Evolutionary conservation across 106 monocot genomes (phyloP).

Genomic region (Dioscorea alata): DNA sequence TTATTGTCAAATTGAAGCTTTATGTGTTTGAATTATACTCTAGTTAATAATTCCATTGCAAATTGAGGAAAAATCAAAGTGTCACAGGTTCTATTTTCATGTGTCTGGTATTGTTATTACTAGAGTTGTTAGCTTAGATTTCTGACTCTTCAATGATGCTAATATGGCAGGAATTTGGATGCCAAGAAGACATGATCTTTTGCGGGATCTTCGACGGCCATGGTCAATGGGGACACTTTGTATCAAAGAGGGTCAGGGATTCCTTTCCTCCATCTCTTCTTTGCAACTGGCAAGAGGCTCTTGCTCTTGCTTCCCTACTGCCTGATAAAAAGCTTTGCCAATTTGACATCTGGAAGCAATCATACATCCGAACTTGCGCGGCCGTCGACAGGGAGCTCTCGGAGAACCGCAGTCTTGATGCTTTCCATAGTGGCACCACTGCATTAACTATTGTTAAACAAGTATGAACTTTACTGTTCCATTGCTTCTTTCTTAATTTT

Average conservation of each 20-base stretch:
- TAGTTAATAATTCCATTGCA: too few species aligned
- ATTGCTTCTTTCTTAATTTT: not conserved
- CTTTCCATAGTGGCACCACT: constrained; percentile 83
- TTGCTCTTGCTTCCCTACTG: constrained; percentile 22
- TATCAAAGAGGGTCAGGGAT: constrained; percentile 60
- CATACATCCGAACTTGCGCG: constrained; percentile 50
- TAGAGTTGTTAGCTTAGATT: too few species aligned
- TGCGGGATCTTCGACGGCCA: constrained; percentile 95
- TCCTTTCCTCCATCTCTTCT: constrained; percentile 71
- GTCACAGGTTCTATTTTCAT: too few species aligned
- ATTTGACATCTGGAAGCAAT: constrained; percentile 72
- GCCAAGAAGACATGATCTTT: constrained; percentile 71
- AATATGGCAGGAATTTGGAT: constrained; percentile 60
- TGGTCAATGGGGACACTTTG: constrained; percentile 85
- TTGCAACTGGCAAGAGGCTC: constrained; percentile 67
- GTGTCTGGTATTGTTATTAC: too few species aligned
- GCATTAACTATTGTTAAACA: constrained; percentile 77
- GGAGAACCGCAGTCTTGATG: constrained; percentile 40
- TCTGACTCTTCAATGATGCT: not conserved
- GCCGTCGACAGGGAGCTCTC: constrained; percentile 67
- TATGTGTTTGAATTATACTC: too few species aligned
- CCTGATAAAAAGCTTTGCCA: constrained; percentile 29
- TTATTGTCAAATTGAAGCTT: too few species aligned
- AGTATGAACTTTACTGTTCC: constrained; percentile 14
- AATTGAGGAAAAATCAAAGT: too few species aligned